phyloP scores from a whole-genome alignment of 106 monocot genomes.

The Hemerocallis citrina region DNA sequence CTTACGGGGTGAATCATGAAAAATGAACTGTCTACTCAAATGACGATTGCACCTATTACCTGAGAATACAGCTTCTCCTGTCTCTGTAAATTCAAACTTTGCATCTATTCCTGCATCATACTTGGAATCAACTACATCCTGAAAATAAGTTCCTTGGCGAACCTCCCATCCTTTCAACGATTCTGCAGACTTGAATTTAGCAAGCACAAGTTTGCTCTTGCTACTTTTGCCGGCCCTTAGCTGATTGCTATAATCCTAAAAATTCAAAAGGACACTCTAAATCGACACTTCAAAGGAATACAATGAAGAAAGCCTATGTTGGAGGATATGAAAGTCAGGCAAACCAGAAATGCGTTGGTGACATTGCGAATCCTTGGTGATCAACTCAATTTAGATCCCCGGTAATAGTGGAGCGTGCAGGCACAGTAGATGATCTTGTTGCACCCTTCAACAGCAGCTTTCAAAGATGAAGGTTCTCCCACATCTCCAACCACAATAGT shows the following conservation, averaged over 20 bases:
- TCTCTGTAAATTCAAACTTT: constrained; percentile 69
- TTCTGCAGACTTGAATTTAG: constrained; percentile 70
- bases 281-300: neutral
- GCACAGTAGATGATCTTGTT: constrained; percentile 97
- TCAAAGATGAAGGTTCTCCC: constrained; percentile 66
- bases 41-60: constrained; percentile 36
- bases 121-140: constrained; percentile 56
- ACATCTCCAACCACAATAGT: constrained; percentile 79
- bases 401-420: constrained; percentile 75
- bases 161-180: constrained; percentile 83
- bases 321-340: too few relatives aligned
- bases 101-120: constrained; percentile 92
- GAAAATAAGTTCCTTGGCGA: constrained; percentile 74
- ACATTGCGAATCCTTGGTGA: constrained; percentile 79
- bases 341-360: constrained; percentile 82
- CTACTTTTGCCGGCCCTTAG: constrained; percentile 95
- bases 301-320: neutral
- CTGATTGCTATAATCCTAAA: constrained; percentile 90
- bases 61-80: constrained; percentile 76
- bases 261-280: neutral
- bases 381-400: constrained; percentile 93
- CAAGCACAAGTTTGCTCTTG: constrained; percentile 91
- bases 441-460: constrained; percentile 66
- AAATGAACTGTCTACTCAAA: too few relatives aligned
- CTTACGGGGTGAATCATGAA: too few relatives aligned